These are phyloP conservation scores for Trichoderma erinaceum DNA, from an alignment of 495 filamentous ascomycete genomes.

Conservation along the genomic window DNA sequence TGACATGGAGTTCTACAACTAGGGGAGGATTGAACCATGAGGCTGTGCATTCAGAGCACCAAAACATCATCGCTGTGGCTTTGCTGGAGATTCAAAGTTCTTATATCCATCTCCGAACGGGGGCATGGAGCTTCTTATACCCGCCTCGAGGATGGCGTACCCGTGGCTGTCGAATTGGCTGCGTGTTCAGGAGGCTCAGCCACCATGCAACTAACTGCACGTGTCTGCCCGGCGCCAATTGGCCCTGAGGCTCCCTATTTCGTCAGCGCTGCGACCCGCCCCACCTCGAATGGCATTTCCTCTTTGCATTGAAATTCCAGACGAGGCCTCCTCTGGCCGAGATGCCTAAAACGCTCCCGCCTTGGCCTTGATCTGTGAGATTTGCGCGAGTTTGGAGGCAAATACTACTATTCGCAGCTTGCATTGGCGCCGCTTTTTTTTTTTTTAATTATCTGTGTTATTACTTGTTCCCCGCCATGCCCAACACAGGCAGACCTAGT, in stretches of 20 bases:
- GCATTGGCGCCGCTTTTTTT: too few relatives aligned
- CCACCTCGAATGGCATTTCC: conserved; percentile 12
- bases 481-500: conserved; percentile 16
- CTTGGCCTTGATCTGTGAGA: neutral
- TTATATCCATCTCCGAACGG: too few relatives aligned
- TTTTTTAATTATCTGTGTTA: too few relatives aligned
- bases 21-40: too few relatives aligned
- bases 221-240: neutral
- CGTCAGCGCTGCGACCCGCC: neutral
- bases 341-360: neutral
- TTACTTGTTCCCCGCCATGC: neutral
- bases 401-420: too few relatives aligned
- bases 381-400: neutral
- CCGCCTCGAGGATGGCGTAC: neutral
- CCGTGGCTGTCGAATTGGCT: neutral
- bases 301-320: neutral
- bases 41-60: too few relatives aligned
- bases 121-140: too few relatives aligned
- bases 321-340: conserved; percentile 9
- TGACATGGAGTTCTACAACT: too few relatives aligned
- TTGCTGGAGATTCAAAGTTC: too few relatives aligned
- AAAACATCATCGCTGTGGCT: too few relatives aligned
- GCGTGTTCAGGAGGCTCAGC: neutral
- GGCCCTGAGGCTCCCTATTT: neutral
- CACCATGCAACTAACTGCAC: neutral